Evolutionary conservation across 192 early-diverging fungal genomes (phyloP), one percentile per base, ranked within the genome.

Genomic region (Helicostylum pulchrum): DNA sequence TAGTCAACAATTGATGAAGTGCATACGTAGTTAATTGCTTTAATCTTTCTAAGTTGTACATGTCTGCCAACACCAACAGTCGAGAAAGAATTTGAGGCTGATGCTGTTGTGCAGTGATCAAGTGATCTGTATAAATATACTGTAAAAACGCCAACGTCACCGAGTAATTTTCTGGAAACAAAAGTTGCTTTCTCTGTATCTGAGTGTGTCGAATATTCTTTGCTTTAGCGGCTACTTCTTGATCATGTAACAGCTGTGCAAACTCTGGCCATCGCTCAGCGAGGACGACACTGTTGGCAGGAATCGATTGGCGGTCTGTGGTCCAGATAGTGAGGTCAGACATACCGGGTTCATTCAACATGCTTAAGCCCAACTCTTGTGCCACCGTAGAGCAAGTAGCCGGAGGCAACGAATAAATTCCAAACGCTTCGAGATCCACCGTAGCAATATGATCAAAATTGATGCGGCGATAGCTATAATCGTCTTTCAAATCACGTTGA

Each of bases 401-500:
- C 1, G 66, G 70, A 20, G 85, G 84, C 44, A 55, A 78, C 47
- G 66, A 74, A 65, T 80, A 87, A 51, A 82, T 80, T 7, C 90
- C 90, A 65, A 90, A 87, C 0, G 90, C 88, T 51, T 90, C 85
- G 53, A 90, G 62, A 46, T 89, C 83, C 2, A 92, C 76, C 4
- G 85, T 77, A 14, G 87, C 80, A 26, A 89, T 71, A 64, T 92
- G 86, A 66, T 85, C 79, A 75, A 89, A 92, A 73, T 90, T 92
- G 47, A 89, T 82, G 55, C 87, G 85, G 45, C 90, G 80, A 46
- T 87, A 80, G 68, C 87, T 83, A 63, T 92, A 92, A 70, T 92
- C 90, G 56, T 92, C 86, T 12, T 83, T 79, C 50, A 90, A 76
- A 44, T 82, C 83, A n/a, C 88, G 80, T 20, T 80, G 68, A 21